Evolutionary conservation across 2,329 filamentous ascomycete genomes (phyloP), one percentile per base, ranked within the genome.

Genomic region (Aspergillus sp.): DNA sequence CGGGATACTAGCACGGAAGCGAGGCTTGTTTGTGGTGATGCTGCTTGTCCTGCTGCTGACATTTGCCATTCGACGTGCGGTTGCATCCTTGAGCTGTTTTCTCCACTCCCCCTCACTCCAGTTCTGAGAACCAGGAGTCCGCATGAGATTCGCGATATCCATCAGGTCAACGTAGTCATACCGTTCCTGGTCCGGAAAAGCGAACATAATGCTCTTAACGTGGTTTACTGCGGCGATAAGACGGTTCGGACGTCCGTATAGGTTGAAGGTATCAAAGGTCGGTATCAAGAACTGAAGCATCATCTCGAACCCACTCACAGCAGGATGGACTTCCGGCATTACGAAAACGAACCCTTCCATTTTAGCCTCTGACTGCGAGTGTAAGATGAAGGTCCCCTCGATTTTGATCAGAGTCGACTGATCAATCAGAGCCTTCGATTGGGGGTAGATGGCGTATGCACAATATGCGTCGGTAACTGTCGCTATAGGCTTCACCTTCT

Each of bases 341-440:
- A 98, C 88, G 70, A 99, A 99, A 4, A 99, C 91, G 67, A 97
- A 97, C 0, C 95, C 95, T 72, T 99, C 95, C 0, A 89, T 90
- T 2, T 86, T 86, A 0, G 89, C 88, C 19, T 91, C 86, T 8
- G 90, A 87, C 12, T 87, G 84, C 0, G 89, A 88, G 75, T 97
- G 92, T 40, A 97, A 90, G 0, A 90, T 92, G 60, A 99, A 91
- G 62, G 86, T 86, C 9, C 93, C 95, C 76, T 99, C 95, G 27
- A 99, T 84, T 75, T 99, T 99, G 62, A 98, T 84, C 59, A 99
- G 78, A 0, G 93, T 97, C 1, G 95, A 98, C 58, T 93, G 90
- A 65, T 99, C 93, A 57, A 99, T 96, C 40, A 99, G 80, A 0
- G 91, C 89, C 75, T 96, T 96, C 15, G 92, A 90, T 72, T 98